phyloP scores from a whole-genome alignment of 2,329 filamentous ascomycete genomes.

The Aspergillus tamarii region DNA sequence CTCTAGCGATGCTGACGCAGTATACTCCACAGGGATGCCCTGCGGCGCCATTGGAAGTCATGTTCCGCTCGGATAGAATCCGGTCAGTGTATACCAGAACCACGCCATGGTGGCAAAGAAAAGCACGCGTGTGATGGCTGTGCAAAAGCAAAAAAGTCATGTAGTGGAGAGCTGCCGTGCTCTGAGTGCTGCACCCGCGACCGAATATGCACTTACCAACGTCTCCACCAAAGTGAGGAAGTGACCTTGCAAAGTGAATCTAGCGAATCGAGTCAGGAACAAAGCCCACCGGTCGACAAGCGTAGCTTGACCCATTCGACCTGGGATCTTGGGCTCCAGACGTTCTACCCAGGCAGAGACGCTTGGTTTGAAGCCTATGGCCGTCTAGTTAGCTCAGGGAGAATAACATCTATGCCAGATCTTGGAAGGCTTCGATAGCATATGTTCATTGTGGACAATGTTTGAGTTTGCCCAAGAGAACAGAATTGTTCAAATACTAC shows the following conservation, averaged over 20 bases:
- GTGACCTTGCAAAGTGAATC: not conserved
- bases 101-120: constrained; percentile 29
- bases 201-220: constrained; percentile 28
- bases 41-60: constrained; percentile 34
- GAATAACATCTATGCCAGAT: not conserved
- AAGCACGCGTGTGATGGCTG: constrained; percentile 36
- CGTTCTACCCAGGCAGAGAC: constrained; percentile 20
- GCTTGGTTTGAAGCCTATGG: constrained; percentile 11
- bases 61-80: constrained; percentile 26
- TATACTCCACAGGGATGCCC: constrained; percentile 23
- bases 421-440: not conserved
- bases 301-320: constrained; percentile 3
- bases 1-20: not conserved
- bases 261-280: not conserved
- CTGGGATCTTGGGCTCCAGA: constrained; percentile 27
- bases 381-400: constrained; percentile 1
- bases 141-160: constrained; percentile 31
- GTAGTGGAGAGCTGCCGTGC: constrained; percentile 28
- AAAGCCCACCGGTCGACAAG: constrained; percentile 1
- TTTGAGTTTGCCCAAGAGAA: not conserved
- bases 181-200: constrained; percentile 26
- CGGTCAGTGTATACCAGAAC: constrained; percentile 26
- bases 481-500: not conserved
- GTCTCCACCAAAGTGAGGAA: constrained; percentile 15
- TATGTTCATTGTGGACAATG: no score